Conservation (phyloP, 805 yeast genomes). For the Candida pseudofarinosa region DNA sequence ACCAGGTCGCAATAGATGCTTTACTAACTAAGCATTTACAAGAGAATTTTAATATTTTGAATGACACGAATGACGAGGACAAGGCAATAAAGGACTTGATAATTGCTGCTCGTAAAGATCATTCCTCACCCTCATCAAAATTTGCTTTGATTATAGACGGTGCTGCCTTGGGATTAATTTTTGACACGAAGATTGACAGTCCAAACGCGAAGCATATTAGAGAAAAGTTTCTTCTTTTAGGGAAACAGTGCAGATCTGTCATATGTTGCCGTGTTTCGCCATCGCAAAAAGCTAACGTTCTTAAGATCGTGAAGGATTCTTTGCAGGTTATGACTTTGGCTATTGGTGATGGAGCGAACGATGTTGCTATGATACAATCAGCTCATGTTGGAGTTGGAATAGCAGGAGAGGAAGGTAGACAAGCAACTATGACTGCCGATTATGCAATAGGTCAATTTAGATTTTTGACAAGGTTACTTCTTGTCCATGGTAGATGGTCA, state of each 20-base stretch:
- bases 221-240: constrained; percentile 59
- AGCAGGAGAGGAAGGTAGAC: constrained; percentile 85
- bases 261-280: constrained; percentile 83
- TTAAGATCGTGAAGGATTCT: constrained; percentile 56
- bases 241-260: constrained; percentile 76
- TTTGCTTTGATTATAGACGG: constrained; percentile 72
- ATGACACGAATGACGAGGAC: constrained; percentile 27
- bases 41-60: constrained; percentile 41
- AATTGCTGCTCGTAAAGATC: constrained; percentile 52
- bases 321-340: constrained; percentile 75
- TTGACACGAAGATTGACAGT: constrained; percentile 18
- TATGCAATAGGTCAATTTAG: constrained; percentile 80
- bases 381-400: constrained; percentile 85
- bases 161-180: constrained; percentile 48
- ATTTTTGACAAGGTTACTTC: constrained; percentile 56
- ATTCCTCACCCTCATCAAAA: constrained; percentile 55
- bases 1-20: constrained; percentile 28
- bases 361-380: constrained; percentile 84
- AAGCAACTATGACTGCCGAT: constrained; percentile 84
- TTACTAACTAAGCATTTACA: constrained; percentile 45
- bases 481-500: constrained; percentile 85
- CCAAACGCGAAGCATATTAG: constrained; percentile 10
- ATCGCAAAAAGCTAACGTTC: constrained; percentile 76
- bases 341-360: constrained; percentile 84
- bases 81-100: constrained; percentile 34